These are phyloP conservation scores for Ophiosphaerella narmari DNA, from an alignment of 2,329 filamentous ascomycete genomes.

Conservation along the genomic window DNA sequence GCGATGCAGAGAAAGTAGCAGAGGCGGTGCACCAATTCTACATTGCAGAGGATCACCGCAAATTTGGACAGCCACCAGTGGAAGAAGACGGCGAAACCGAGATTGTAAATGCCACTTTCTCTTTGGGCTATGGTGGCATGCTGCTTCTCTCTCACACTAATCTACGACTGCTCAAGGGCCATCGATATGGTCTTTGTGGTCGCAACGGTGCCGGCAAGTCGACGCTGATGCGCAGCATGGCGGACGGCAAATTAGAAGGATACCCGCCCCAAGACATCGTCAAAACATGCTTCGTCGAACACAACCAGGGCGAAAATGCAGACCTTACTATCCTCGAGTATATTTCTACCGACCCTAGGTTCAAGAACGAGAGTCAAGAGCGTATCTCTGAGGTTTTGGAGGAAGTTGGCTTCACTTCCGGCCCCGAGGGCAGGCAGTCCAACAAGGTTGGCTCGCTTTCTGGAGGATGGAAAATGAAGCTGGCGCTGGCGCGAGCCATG, in stretches of 20 bases:
- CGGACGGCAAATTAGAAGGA: slow-evolving; percentile 92
- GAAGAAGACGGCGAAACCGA: slow-evolving; percentile 92
- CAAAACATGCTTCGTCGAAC: slow-evolving; percentile 96
- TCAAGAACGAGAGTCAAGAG: slow-evolving; percentile 76
- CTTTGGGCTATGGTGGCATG: slow-evolving; percentile 96
- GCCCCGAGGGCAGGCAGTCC: slow-evolving; percentile 84
- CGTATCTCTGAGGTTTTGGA: slow-evolving; percentile 82
- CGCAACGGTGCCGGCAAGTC: slow-evolving; percentile 98
- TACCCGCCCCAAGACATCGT: slow-evolving; percentile 93
- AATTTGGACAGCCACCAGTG: slow-evolving; percentile 80
- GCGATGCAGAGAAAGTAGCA: slow-evolving; percentile 68
- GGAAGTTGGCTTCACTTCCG: slow-evolving; percentile 92
- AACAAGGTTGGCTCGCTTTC: slow-evolving; percentile 93
- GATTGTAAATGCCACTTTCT: slow-evolving; percentile 98
- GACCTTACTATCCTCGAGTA: slow-evolving; percentile 96
- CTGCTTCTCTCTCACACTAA: slow-evolving; percentile 95
- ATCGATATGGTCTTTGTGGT: slow-evolving; percentile 95
- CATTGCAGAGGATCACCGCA: slow-evolving; percentile 82
- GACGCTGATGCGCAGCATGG: slow-evolving; percentile 97
- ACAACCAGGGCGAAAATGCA: slow-evolving; percentile 98
- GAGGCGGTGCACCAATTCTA: slow-evolving; percentile 78
- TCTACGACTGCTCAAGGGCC: slow-evolving; percentile 89
- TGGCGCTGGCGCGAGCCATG: slow-evolving; percentile 94
- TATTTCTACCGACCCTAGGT: slow-evolving; percentile 84
- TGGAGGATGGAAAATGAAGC: slow-evolving; percentile 99